phyloP scores from a whole-genome alignment of 176 grass and related monocot species.

The Oryza glumipatula region DNA sequence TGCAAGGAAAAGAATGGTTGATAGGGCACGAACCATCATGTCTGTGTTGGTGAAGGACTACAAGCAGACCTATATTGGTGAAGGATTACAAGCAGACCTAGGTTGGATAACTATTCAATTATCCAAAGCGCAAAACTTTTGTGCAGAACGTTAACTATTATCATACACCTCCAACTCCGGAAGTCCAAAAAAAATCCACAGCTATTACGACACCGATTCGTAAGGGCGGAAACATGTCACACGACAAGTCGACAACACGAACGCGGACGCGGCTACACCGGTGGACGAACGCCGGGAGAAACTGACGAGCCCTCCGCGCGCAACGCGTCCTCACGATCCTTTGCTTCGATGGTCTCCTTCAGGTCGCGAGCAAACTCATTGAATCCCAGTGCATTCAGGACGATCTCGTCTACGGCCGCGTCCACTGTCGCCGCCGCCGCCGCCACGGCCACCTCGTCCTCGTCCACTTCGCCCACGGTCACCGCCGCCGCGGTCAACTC shows the following conservation, averaged over 20 bases:
- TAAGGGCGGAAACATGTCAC: not conserved
- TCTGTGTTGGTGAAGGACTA: too few species aligned
- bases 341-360: not conserved
- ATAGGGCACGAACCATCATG: too few species aligned
- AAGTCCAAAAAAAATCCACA: not conserved
- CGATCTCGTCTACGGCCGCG: not conserved
- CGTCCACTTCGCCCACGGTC: too few species aligned
- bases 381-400: not conserved
- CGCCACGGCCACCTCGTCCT: too few species aligned
- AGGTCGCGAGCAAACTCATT: not conserved
- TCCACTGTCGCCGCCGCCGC: too few species aligned
- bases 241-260: not conserved
- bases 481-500: too few species aligned
- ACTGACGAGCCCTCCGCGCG: not conserved
- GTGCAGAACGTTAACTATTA: not conserved
- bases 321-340: not conserved
- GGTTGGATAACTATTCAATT: not conserved
- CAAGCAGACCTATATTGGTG: too few species aligned
- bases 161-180: not conserved
- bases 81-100: too few species aligned
- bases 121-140: not conserved
- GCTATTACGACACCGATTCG: not conserved
- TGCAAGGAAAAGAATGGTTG: too few species aligned
- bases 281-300: not conserved
- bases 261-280: not conserved